These are phyloP conservation scores for Bacidia gigantensis DNA, from an alignment of 495 filamentous ascomycete species.

Conservation along the genomic window DNA sequence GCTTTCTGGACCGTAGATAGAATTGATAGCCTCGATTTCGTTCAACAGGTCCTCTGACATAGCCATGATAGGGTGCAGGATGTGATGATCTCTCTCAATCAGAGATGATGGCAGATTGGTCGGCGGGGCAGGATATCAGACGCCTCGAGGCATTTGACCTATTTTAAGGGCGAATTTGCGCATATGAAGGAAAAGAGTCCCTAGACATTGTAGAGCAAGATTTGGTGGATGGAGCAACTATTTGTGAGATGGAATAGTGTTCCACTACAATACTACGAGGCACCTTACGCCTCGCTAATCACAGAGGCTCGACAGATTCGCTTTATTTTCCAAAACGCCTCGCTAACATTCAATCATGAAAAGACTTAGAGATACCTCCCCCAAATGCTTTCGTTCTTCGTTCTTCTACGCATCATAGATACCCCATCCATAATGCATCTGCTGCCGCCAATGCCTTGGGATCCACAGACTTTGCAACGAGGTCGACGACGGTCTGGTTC, in stretches of 20 bases:
- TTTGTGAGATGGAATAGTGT: too few species aligned
- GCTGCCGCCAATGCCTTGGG: conserved; percentile 68
- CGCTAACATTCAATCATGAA: background rate
- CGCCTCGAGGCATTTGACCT: too few species aligned
- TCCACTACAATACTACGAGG: background rate
- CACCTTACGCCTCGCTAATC: background rate
- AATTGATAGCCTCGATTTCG: conserved; percentile 81
- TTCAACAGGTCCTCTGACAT: conserved; percentile 69
- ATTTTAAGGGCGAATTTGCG: too few species aligned
- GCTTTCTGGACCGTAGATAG: conserved; percentile 70
- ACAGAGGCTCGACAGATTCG: background rate
- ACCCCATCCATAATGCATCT: conserved; percentile 96
- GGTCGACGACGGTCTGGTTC: conserved; percentile 90
- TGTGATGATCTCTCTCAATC: too few species aligned
- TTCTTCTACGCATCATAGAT: conserved; percentile 39
- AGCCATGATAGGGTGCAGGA: too few species aligned
- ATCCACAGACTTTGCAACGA: conserved; percentile 73
- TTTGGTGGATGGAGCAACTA: too few species aligned
- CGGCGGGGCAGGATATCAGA: too few species aligned
- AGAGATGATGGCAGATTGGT: too few species aligned
- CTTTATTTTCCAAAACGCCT: too few species aligned
- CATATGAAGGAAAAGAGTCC: too few species aligned
- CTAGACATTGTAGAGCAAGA: too few species aligned
- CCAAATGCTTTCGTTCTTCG: background rate
- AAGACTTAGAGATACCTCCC: background rate